Conservation (phyloP, 2,329 filamentous ascomycete species). For the Zasmidium citrigriseum region DNA sequence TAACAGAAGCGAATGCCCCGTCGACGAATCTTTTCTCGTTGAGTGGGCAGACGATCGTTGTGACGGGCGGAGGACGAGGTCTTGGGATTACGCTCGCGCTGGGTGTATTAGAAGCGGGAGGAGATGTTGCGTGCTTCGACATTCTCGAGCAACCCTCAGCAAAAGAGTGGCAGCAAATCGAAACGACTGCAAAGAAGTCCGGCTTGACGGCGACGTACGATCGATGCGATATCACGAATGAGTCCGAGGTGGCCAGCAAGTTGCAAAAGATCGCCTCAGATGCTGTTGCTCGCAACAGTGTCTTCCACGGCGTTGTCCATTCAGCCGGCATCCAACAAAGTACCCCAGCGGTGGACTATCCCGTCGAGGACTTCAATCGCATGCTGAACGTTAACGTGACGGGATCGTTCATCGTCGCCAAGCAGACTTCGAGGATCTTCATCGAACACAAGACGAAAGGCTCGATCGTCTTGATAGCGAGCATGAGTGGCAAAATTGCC, state of each 20-base stretch:
- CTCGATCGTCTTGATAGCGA: slow-evolving; percentile 41
- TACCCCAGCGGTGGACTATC: slow-evolving; percentile 36
- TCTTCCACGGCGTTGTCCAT: slow-evolving; percentile 52
- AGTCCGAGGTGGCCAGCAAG: slow-evolving; percentile 41
- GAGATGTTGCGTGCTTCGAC: slow-evolving; percentile 32
- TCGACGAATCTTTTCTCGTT: slow-evolving; percentile 27
- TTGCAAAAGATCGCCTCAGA: slow-evolving; percentile 66
- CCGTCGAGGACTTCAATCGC: slow-evolving; percentile 34
- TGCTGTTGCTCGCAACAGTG: slow-evolving; percentile 68
- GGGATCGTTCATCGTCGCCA: slow-evolving; percentile 39
- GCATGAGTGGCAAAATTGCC: slow-evolving; percentile 38
- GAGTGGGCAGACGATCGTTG: slow-evolving; percentile 25
- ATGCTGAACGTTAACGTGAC: slow-evolving; percentile 42
- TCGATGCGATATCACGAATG: slow-evolving; percentile 74
- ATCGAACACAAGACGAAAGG: slow-evolving; percentile 33
- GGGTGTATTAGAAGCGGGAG: slow-evolving; percentile 32
- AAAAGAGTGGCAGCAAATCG: slow-evolving; percentile 63
- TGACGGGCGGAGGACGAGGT: slow-evolving; percentile 34
- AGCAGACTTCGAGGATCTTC: slow-evolving; percentile 36
- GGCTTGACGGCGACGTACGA: slow-evolving; percentile 68
- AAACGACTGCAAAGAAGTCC: slow-evolving; percentile 60
- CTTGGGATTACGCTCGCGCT: slow-evolving; percentile 33
- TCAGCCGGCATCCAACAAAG: slow-evolving; percentile 31
- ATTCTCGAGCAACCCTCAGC: slow-evolving; percentile 55
- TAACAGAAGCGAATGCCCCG: slow-evolving; percentile 26